Percentiles rank a stretch among this genome's conserved stretches.
Conservation (phyloP, 345 rosid species). For the Raphanus raphanistrum region DNA sequence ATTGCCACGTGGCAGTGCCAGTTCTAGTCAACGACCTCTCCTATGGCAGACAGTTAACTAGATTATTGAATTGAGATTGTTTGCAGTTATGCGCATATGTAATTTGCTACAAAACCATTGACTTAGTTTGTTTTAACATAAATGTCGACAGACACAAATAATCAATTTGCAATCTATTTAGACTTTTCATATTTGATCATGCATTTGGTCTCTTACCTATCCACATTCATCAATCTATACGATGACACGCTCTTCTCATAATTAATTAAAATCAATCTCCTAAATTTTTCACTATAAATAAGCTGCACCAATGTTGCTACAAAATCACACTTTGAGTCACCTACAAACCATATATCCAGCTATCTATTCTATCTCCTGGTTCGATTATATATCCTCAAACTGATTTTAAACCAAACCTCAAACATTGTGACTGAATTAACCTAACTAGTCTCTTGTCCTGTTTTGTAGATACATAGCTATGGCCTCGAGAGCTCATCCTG, state of each 20-base stretch:
- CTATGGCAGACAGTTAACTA: slow-evolving; percentile 14
- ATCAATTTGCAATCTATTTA: neutral
- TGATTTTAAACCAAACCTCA: neutral
- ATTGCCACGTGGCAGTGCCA: slow-evolving; percentile 12
- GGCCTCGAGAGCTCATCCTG: slow-evolving; percentile 41
- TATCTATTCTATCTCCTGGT: slow-evolving; percentile 18
- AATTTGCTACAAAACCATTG: slow-evolving; percentile 21
- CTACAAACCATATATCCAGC: slow-evolving; percentile 4
- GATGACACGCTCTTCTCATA: neutral
- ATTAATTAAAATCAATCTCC: slow-evolving; percentile 5
- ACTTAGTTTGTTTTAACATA: slow-evolving; percentile 18
- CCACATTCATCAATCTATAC: slow-evolving; percentile 18
- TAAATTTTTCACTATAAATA: slow-evolving; percentile 4
- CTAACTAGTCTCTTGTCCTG: neutral
- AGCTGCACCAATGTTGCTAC: slow-evolving; percentile 18
- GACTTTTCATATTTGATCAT: slow-evolving; percentile 6
- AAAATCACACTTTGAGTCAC: slow-evolving; percentile 19
- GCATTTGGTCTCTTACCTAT: slow-evolving; percentile 26
- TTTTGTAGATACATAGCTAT: slow-evolving; percentile 29
- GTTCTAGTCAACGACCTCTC: slow-evolving; percentile 24
- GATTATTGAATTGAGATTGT: slow-evolving; percentile 5
- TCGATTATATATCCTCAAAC: neutral
- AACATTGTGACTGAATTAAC: neutral
- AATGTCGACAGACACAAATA: neutral
- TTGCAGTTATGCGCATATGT: slow-evolving; percentile 1